Conservation (phyloP, 495 filamentous ascomycete genomes). For the Daldinia grandis region DNA sequence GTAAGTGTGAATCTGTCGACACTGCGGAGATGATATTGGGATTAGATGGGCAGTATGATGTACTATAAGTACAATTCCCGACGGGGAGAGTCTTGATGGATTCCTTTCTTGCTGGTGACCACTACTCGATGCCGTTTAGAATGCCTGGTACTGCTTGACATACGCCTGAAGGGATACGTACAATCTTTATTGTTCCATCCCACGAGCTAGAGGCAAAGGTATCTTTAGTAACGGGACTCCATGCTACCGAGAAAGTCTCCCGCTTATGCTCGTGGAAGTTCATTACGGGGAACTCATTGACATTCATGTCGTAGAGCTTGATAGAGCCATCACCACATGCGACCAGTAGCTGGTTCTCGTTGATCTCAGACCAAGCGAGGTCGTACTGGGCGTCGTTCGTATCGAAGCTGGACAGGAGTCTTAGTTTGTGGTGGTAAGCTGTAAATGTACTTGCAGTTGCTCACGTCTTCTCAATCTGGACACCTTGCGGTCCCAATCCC, state of each 20-base stretch:
- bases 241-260: slow-evolving; percentile 88
- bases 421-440: slow-evolving; percentile 2
- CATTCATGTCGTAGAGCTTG: slow-evolving; percentile 87
- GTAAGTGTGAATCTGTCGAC: slow-evolving; percentile 82
- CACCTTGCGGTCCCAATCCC: slow-evolving; percentile 79
- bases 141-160: slow-evolving; percentile 1
- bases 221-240: slow-evolving; percentile 92
- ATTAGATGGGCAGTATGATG: slow-evolving; percentile 80
- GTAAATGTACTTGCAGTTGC: slow-evolving; percentile 16
- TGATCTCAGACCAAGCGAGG: slow-evolving; percentile 88
- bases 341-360: slow-evolving; percentile 90
- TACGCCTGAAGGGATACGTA: slow-evolving; percentile 43
- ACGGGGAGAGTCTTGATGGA: slow-evolving; percentile 86
- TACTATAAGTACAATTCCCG: slow-evolving; percentile 89
- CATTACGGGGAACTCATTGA: slow-evolving; percentile 81
- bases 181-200: slow-evolving; percentile 93
- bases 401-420: slow-evolving; percentile 69
- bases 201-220: slow-evolving; percentile 88
- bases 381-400: slow-evolving; percentile 98
- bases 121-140: slow-evolving; percentile 52
- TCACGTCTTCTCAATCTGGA: slow-evolving; percentile 79
- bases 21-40: slow-evolving; percentile 82
- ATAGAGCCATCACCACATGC: slow-evolving; percentile 91
- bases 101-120: slow-evolving; percentile 75
- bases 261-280: slow-evolving; percentile 91